Conservation (phyloP, 352 stramenopile genomes). For the Phytophthora pseudosyringae region DNA sequence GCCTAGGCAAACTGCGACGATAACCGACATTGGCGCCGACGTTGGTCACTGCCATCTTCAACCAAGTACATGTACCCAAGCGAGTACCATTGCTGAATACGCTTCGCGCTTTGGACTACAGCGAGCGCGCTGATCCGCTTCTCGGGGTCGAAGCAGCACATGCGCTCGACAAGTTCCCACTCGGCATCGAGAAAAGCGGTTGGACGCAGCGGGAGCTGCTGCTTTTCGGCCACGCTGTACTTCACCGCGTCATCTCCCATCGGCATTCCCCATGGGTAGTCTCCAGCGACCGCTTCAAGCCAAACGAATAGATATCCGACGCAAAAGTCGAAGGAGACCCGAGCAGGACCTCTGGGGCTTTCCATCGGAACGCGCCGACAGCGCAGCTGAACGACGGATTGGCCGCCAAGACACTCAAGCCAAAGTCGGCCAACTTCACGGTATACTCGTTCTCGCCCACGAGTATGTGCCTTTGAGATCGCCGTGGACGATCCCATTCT, state of each 20-base stretch:
- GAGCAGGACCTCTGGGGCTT: not conserved
- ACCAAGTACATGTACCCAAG: not conserved
- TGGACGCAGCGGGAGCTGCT: not conserved
- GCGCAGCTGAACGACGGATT: not conserved
- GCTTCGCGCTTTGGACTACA: not conserved
- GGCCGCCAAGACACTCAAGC: not conserved
- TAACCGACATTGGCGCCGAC: not conserved
- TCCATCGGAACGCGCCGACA: not conserved
- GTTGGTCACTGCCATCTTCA: not conserved
- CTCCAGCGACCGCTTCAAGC: not conserved
- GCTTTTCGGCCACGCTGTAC: not conserved
- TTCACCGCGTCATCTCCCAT: not conserved
- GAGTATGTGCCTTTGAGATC: too few relatives aligned
- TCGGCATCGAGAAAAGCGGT: not conserved
- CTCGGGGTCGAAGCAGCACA: conserved; percentile 12
- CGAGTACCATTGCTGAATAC: conserved; percentile 4
- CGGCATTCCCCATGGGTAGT: not conserved
- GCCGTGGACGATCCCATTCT: too few relatives aligned
- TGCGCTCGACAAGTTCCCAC: not conserved
- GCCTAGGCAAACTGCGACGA: conserved; percentile 2
- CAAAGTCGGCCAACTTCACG: not conserved
- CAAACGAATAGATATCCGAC: not conserved
- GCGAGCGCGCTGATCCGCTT: conserved; percentile 3
- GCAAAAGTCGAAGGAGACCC: not conserved
- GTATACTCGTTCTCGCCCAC: too few relatives aligned